Percentiles rank a stretch among this genome's conserved stretches.
phyloP scores from a whole-genome alignment of 164 flowering plant genomes.

The Annona squamosa region DNA sequence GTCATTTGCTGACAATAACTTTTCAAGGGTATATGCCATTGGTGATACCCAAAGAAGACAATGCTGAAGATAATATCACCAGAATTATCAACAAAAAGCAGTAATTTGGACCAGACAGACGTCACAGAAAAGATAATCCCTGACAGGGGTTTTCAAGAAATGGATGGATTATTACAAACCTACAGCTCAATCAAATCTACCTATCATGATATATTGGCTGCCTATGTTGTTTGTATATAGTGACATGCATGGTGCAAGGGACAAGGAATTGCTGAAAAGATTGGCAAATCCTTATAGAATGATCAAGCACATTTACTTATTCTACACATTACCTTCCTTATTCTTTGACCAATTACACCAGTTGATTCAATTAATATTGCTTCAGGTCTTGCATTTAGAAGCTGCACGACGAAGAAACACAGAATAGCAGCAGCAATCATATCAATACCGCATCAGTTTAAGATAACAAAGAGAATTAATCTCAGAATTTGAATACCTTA shows the following conservation, averaged over 20 bases:
- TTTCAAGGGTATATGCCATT: too few relatives aligned
- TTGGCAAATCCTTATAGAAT: background rate
- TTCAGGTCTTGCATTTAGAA: slow-evolving; percentile 51
- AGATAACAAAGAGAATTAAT: background rate
- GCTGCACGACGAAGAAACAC: slow-evolving; percentile 30
- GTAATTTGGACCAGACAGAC: too few relatives aligned
- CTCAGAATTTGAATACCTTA: slow-evolving; percentile 33
- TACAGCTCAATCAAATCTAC: background rate
- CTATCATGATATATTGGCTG: background rate
- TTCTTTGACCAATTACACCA: slow-evolving; percentile 94
- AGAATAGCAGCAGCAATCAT: slow-evolving; percentile 10
- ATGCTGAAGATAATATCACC: too few relatives aligned
- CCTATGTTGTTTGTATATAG: background rate
- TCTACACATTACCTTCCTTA: slow-evolving; percentile 53
- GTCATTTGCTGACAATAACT: too few relatives aligned
- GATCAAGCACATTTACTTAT: background rate
- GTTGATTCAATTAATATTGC: slow-evolving; percentile 87
- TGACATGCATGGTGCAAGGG: background rate
- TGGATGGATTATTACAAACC: background rate
- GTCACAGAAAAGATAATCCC: too few relatives aligned
- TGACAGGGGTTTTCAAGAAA: background rate
- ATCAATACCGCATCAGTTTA: slow-evolving; percentile 1
- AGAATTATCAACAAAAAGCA: too few relatives aligned
- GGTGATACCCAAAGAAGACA: too few relatives aligned
- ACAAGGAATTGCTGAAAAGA: background rate